phyloP scores from a whole-genome alignment of 129 eudicot genomes.

The Flaveria sonorensis region DNA sequence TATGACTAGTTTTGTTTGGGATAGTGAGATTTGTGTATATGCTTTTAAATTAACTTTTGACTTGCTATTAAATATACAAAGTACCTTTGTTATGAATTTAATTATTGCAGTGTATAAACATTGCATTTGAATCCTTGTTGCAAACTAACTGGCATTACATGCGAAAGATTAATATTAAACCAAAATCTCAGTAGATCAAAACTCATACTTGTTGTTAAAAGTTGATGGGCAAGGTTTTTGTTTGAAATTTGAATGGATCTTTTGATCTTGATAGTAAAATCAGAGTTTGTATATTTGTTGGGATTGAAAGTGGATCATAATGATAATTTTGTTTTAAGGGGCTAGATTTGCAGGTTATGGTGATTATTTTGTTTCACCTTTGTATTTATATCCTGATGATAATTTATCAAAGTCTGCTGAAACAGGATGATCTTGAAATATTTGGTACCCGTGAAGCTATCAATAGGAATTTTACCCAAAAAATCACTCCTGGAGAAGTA shows the following conservation, averaged over 20 bases:
- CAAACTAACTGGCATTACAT: neutral
- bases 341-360: neutral
- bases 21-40: neutral
- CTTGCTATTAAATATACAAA: neutral
- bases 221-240: neutral
- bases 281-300: neutral
- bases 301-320: neutral
- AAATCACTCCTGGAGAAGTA: conserved; percentile 65
- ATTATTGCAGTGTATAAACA: neutral
- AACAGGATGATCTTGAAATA: conserved; percentile 95
- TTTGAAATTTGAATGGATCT: neutral
- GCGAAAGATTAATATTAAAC: neutral
- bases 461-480: conserved; percentile 86
- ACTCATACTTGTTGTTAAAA: neutral
- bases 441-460: conserved; percentile 96
- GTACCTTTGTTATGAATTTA: neutral
- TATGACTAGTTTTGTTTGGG: neutral
- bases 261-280: neutral
- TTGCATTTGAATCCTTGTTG: neutral
- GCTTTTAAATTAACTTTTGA: neutral
- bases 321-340: neutral
- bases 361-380: neutral
- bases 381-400: neutral
- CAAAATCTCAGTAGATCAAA: neutral
- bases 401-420: conserved; percentile 20